These are phyloP conservation scores for Malus sylvestris DNA, from an alignment of 306 rosid species.

Conservation along the genomic window DNA sequence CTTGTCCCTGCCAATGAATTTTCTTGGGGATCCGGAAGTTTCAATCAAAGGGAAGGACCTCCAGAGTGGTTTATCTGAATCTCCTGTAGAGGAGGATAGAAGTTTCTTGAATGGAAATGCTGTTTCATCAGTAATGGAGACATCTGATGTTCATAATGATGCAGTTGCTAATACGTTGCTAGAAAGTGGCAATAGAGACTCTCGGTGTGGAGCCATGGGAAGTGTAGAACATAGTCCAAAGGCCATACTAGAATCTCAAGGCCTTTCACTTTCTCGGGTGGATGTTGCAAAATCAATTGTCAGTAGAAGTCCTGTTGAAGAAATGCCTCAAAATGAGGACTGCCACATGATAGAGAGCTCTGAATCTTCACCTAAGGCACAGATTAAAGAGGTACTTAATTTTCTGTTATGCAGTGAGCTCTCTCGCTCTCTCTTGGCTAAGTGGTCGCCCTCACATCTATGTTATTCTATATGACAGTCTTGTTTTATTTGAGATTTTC, in stretches of 20 bases:
- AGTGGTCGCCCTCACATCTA: neutral
- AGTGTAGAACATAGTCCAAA: conserved; percentile 29
- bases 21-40: conserved; percentile 21
- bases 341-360: conserved; percentile 23
- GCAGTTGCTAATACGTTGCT: conserved; percentile 3
- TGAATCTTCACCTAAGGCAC: conserved; percentile 28
- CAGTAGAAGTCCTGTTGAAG: conserved; percentile 21
- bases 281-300: conserved; percentile 8
- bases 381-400: conserved; percentile 47
- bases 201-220: conserved; percentile 26
- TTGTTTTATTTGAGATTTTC: conserved; percentile 5
- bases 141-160: conserved; percentile 24
- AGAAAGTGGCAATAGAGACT: conserved; percentile 17
- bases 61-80: conserved; percentile 15
- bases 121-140: conserved; percentile 19
- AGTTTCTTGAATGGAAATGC: conserved; percentile 4
- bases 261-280: conserved; percentile 26
- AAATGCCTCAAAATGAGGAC: conserved; percentile 20
- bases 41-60: conserved; percentile 19
- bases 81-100: conserved; percentile 11
- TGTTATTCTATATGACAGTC: neutral
- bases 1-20: conserved; percentile 13
- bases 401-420: conserved; percentile 5
- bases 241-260: conserved; percentile 26
- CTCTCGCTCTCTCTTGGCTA: neutral